These are phyloP conservation scores for Suillus hirtellus DNA, from an alignment of 768 basidiomycete species.

Conservation along the genomic window DNA sequence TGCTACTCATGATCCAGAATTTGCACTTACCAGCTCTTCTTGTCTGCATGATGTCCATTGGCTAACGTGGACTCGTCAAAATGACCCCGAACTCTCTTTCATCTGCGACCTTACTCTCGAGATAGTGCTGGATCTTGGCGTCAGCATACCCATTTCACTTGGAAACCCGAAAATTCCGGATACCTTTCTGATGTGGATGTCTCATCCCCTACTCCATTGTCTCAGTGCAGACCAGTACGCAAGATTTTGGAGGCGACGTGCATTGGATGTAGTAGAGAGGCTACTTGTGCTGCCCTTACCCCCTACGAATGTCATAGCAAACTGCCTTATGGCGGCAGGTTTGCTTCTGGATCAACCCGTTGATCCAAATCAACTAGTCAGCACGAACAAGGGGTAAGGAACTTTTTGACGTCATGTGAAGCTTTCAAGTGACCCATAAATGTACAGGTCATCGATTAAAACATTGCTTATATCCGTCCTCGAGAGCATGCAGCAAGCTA, in stretches of 20 bases:
- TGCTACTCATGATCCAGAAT: neutral
- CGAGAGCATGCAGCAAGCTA: constrained; percentile 11
- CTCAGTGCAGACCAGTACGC: constrained; percentile 4
- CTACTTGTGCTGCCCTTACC: constrained; percentile 8
- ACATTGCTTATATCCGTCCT: constrained; percentile 4
- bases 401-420: neutral
- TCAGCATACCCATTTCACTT: constrained; percentile 7
- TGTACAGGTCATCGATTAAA: neutral
- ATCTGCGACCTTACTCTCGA: constrained; percentile 8
- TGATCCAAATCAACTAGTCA: constrained; percentile 9
- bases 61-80: constrained; percentile 3
- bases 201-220: constrained; percentile 12
- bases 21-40: neutral
- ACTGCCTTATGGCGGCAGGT: constrained; percentile 12
- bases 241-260: constrained; percentile 7
- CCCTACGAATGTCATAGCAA: constrained; percentile 10
- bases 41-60: constrained; percentile 11
- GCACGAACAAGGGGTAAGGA: constrained; percentile 11
- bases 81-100: constrained; percentile 12
- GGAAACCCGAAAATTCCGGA: constrained; percentile 10
- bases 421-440: neutral
- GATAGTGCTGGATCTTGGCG: constrained; percentile 4
- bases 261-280: constrained; percentile 8
- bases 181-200: constrained; percentile 12
- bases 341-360: constrained; percentile 10